Evolutionary conservation across 108 stramenopile genomes (phyloP).

Genomic region (Skeletonema marinoi): DNA sequence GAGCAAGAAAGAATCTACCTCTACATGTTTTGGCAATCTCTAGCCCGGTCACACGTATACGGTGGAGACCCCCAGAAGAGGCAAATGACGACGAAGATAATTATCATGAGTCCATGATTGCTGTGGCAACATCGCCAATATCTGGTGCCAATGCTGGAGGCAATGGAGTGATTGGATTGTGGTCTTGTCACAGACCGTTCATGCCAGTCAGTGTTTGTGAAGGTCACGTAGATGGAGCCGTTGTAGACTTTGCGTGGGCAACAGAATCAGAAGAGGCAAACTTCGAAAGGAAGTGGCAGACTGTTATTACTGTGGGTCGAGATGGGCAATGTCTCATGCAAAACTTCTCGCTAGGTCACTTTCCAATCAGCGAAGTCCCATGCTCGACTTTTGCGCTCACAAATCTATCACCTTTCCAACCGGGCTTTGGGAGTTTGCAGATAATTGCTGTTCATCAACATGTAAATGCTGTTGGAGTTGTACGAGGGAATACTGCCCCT

Average conservation of each 20-base stretch:
- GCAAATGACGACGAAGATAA: constrained; percentile 13
- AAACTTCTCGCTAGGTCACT: constrained; percentile 68
- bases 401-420: constrained; percentile 83
- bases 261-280: neutral
- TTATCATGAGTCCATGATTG: constrained; percentile 75
- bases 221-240: constrained; percentile 76
- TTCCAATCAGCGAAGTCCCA: constrained; percentile 72
- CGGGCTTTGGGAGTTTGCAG: constrained; percentile 79
- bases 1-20: constrained; percentile 33
- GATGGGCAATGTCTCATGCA: constrained; percentile 83
- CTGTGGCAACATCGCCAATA: constrained; percentile 82
- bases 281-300: constrained; percentile 63
- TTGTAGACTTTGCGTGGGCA: constrained; percentile 74
- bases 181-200: constrained; percentile 74
- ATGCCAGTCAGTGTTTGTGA: constrained; percentile 80
- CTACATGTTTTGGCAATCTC: constrained; percentile 60
- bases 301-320: constrained; percentile 76
- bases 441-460: constrained; percentile 74
- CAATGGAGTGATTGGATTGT: constrained; percentile 64
- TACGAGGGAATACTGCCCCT: neutral
- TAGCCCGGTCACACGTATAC: constrained; percentile 70
- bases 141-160: constrained; percentile 76
- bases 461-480: constrained; percentile 65
- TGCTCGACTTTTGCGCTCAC: constrained; percentile 82
- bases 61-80: constrained; percentile 70